Base-by-base conservation (phyloP, 805 yeast genomes). In the Wickerhamiella spandovensis region DNA sequence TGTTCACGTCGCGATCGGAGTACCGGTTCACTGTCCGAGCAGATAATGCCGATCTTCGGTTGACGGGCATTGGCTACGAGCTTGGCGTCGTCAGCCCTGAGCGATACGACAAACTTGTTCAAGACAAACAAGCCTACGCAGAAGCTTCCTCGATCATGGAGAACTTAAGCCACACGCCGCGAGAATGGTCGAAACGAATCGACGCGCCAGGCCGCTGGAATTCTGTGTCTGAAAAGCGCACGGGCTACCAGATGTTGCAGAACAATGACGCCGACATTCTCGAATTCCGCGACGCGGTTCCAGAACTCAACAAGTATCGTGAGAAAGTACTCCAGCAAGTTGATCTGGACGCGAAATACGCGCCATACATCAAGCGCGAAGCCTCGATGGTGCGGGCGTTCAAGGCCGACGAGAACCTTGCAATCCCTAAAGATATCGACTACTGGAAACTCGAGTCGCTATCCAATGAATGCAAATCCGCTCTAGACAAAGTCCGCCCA, bases 1-100 rank as follows among this genome's bases (percentile, higher is more conserved):
- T 92, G 98, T 92, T 92, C 62, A 92, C 98, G 0, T 87, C 97
- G 5, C 75, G 99, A 47, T 84, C 95, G 0, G 99, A 92, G 64
- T 92, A 87, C 64, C 73, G 98, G 62, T 78, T 92, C 38, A 81
- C 88, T 32, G 86, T 88, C 4, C 72, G 99, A 52, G 81, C 95
- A 0, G 98, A 92, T 64, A 92, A 92, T 69, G 97, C 99, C 0
- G 97, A 94, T 61, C 65, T 76, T 50, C 70, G 99, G 54, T 68
- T 92, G 51, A 89, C 97, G 0, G 78, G 72, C 48, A 64, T 68
- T 50, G 98, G 95, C 0, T 66, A 74, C 46, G 59, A 70, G 2
- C 62, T 74, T 0, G 97, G 97, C 0, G 81, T 82, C 3, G 82
- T 90, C 0, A 59, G 77, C 2, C 74, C 76, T 15, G 67, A 66